Conservation (phyloP, 208 protist genomes). For the Naegleria lovaniensis region DNA sequence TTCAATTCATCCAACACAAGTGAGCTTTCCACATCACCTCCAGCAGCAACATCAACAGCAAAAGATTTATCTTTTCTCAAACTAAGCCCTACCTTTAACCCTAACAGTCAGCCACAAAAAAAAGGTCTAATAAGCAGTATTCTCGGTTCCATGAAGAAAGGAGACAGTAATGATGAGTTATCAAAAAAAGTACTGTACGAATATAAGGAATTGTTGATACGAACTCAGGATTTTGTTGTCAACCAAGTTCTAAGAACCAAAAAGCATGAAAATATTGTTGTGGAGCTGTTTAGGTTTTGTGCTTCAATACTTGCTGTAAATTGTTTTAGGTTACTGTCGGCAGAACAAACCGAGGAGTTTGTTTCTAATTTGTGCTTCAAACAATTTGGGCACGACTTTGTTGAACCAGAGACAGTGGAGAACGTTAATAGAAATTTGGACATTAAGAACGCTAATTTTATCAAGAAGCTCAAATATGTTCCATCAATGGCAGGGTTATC, state of each 20-base stretch:
- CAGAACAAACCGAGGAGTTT: background rate
- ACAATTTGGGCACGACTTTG: background rate
- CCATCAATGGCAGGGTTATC: background rate
- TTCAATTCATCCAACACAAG: background rate
- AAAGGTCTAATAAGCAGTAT: background rate
- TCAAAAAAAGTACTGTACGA: background rate
- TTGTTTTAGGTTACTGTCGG: background rate
- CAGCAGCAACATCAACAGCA: background rate
- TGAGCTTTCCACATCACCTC: no score
- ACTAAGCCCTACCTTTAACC: background rate
- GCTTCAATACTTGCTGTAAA: background rate
- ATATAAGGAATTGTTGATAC: background rate
- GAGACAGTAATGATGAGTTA: background rate
- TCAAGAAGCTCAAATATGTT: background rate
- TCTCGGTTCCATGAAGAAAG: background rate
- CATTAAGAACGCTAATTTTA: background rate
- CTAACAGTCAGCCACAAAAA: background rate
- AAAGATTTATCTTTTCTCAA: background rate
- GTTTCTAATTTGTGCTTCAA: background rate
- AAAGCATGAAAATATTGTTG: slow-evolving; percentile 12
- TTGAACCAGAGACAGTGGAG: background rate
- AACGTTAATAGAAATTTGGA: background rate
- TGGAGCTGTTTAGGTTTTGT: slow-evolving; percentile 13
- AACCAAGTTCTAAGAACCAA: background rate
- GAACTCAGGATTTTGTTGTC: slow-evolving; percentile 13